Base-by-base conservation (phyloP, 495 filamentous ascomycete genomes). In the Lichenothelia convexa region DNA sequence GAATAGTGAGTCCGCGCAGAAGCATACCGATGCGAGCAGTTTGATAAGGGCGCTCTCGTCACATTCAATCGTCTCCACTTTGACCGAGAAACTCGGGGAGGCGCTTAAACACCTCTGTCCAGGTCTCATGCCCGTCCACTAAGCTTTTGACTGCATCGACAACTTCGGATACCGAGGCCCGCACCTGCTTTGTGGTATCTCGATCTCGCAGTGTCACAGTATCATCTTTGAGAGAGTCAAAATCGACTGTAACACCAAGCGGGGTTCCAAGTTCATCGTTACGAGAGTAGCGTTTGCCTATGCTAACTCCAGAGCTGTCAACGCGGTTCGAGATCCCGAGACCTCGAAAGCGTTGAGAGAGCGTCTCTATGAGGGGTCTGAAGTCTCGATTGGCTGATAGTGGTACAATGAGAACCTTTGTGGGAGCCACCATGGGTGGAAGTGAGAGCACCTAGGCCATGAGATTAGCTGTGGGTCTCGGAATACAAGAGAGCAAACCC, bases 251-350 rank as follows among this genome's bases (percentile, higher is more conserved):
- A 48, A 76, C 64, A 43, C 73, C 69, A 33, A 78, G 64, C 23
- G 73, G 68, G 32, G 71, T 73, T 20, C 73, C 70, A 38, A 79
- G 60, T 58, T 82, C 71, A 54, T 76, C 70, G 50, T 78, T 75
- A 43, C 71, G 61, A 21, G 71, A 57, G 30, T 52, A 49, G 18
- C 75, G 68, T 55, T 75, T 80, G 45, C 75, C 75, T 40, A 80
- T 82, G 41, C 64, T 71, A 44, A 72, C 74, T 21, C 67, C 67
- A 9, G 69, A 73, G 50, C 73, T 68, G 45, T 80, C 75, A 12
- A 80, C 66, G 31, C 69, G 68, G 55, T 60, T 73, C 18, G 70
- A 67, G 24, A 80, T 57, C 33, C 70, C 71, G 30, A 71, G 51
- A 20, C 59, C 58, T 32, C 71, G 69, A 15, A 81, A 70, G 44